phyloP scores from a whole-genome alignment of 768 basidiomycete species.

The Lactarius sp. region DNA sequence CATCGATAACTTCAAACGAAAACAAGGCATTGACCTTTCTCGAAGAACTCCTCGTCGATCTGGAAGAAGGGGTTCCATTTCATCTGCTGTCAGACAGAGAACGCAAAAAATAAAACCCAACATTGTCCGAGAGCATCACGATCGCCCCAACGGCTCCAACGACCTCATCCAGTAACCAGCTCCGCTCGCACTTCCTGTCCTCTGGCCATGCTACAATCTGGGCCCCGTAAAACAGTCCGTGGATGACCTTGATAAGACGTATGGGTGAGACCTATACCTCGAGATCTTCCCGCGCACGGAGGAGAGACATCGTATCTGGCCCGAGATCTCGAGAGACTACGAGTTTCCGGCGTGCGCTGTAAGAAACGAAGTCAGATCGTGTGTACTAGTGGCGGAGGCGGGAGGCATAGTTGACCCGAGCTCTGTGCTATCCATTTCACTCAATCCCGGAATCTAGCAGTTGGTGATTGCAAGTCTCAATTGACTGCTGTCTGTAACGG shows the following conservation, averaged over 20 bases:
- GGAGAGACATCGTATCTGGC: constrained; percentile 54
- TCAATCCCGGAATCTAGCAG: background rate
- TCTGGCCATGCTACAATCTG: constrained; percentile 50
- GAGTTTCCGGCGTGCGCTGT: constrained; percentile 35
- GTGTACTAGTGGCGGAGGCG: background rate
- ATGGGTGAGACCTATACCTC: constrained; percentile 40
- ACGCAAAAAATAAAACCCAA: constrained; percentile 28
- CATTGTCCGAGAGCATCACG: constrained; percentile 69
- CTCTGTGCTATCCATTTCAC: background rate
- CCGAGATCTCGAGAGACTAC: constrained; percentile 60
- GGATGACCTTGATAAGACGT: background rate
- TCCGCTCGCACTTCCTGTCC: constrained; percentile 50
- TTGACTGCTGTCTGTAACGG: background rate
- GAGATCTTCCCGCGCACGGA: constrained; percentile 46
- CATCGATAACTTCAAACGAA: too few species aligned
- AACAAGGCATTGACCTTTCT: constrained; percentile 39
- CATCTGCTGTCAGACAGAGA: constrained; percentile 19
- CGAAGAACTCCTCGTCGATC: constrained; percentile 71
- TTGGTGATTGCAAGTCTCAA: background rate
- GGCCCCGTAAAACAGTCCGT: background rate
- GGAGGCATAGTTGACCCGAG: constrained; percentile 2
- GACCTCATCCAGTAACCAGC: constrained; percentile 73
- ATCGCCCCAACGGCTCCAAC: constrained; percentile 55
- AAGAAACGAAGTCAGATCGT: constrained; percentile 1
- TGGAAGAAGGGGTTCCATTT: constrained; percentile 29